phyloP scores from a whole-genome alignment of 2,329 filamentous ascomycete species.

The Fusarium palustre region DNA sequence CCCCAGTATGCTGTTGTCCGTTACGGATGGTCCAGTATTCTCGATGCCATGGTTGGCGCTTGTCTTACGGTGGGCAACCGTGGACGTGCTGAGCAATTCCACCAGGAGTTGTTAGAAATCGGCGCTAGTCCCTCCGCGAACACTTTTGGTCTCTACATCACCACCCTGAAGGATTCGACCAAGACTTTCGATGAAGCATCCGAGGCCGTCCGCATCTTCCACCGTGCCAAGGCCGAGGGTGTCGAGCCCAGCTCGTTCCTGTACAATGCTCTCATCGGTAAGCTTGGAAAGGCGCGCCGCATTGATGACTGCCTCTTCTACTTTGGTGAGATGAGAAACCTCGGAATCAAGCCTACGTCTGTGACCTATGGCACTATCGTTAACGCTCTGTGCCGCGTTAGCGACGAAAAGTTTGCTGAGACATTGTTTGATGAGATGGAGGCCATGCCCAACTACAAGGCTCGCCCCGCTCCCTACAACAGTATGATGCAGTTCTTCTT shows the following conservation, averaged over 20 bases:
- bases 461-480: slow-evolving; percentile 96
- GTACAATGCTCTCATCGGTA: slow-evolving; percentile 98
- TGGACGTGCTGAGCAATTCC: slow-evolving; percentile 83
- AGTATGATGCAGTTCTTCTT: slow-evolving; percentile 99
- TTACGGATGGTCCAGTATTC: slow-evolving; percentile 95
- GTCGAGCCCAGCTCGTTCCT: slow-evolving; percentile 97
- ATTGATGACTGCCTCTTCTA: slow-evolving; percentile 99
- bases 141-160: slow-evolving; percentile 98
- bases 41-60: slow-evolving; percentile 96
- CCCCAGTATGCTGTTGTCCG: slow-evolving; percentile 87
- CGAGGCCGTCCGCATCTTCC: slow-evolving; percentile 97
- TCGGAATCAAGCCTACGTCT: slow-evolving; percentile 93
- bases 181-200: slow-evolving; percentile 98
- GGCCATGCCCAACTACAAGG: slow-evolving; percentile 98
- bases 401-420: slow-evolving; percentile 96
- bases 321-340: slow-evolving; percentile 95
- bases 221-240: slow-evolving; percentile 90
- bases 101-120: slow-evolving; percentile 91
- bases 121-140: slow-evolving; percentile 94
- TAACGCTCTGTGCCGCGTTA: slow-evolving; percentile 96
- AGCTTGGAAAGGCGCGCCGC: slow-evolving; percentile 95
- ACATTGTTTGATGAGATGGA: slow-evolving; percentile 99
- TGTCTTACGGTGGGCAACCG: slow-evolving; percentile 87
- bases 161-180: slow-evolving; percentile 95
- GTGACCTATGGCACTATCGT: slow-evolving; percentile 99